A percentile compares a stretch with the other conserved stretches of the same genome.
These are phyloP conservation scores for Laetiporus sulphureus DNA, from an alignment of 1,284 basidiomycete genomes.

Conservation along the genomic window DNA sequence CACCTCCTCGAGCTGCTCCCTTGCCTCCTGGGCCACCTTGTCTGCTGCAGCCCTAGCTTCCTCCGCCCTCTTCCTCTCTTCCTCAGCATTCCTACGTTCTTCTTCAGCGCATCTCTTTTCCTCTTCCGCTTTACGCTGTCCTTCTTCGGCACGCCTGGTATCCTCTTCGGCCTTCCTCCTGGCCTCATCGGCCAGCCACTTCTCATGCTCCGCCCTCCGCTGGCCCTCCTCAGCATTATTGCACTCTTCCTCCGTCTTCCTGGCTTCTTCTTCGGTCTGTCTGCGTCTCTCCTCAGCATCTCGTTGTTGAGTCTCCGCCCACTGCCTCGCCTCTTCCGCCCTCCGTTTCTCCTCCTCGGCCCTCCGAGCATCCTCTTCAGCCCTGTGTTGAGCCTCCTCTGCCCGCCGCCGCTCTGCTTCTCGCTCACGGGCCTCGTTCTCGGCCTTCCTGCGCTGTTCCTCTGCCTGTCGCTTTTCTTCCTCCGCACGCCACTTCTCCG, in stretches of 20 bases:
- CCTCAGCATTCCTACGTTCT: background rate
- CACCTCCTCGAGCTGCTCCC: background rate
- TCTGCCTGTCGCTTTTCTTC: background rate
- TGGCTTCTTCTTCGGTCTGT: background rate
- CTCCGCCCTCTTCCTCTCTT: background rate
- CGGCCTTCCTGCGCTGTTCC: background rate
- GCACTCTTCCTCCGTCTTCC: background rate
- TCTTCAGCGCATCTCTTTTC: background rate
- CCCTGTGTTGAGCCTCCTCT: background rate
- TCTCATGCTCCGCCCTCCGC: background rate
- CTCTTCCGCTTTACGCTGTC: background rate
- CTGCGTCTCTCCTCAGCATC: background rate
- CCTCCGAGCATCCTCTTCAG: background rate
- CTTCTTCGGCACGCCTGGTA: background rate
- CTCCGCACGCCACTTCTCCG: background rate
- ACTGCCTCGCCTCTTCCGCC: background rate
- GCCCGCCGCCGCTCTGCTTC: background rate
- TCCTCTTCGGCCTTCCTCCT: background rate
- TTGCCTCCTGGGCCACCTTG: background rate
- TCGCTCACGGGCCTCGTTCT: background rate
- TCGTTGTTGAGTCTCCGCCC: background rate
- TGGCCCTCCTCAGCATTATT: background rate
- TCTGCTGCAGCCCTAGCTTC: background rate
- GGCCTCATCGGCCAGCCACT: background rate
- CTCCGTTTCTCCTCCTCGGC: background rate